A percentile compares a stretch with the other conserved stretches of the same genome.
These are phyloP conservation scores for Kazachstania africana DNA, from an alignment of 805 yeast genomes.

Conservation along the genomic window DNA sequence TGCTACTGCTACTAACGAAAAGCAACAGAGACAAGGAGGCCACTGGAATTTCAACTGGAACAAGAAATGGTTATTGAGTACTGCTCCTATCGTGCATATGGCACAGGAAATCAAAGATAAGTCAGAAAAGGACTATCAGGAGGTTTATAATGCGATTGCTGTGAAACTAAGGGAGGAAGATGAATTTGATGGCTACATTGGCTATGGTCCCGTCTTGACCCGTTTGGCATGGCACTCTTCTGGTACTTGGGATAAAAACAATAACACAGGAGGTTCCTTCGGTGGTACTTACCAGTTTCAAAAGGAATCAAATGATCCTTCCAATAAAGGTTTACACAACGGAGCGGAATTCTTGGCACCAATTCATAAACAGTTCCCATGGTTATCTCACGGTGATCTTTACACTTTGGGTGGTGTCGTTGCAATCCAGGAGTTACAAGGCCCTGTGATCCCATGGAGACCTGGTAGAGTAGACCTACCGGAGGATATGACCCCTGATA, in stretches of 20 bases:
- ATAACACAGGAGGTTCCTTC: conserved; percentile 52
- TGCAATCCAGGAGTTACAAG: conserved; percentile 69
- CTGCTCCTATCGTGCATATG: conserved; percentile 28
- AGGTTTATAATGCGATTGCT: conserved; percentile 66
- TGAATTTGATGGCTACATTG: conserved; percentile 54
- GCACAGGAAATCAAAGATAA: conserved; percentile 23
- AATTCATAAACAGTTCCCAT: conserved; percentile 42
- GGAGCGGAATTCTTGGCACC: conserved; percentile 48
- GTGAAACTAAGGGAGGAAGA: conserved; percentile 41
- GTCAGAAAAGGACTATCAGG: conserved; percentile 42
- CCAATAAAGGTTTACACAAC: conserved; percentile 52
- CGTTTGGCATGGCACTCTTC: conserved; percentile 81
- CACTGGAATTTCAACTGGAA: conserved; percentile 6
- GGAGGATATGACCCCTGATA: conserved; percentile 42
- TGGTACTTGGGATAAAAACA: conserved; percentile 63
- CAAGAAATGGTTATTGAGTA: conserved; percentile 15
- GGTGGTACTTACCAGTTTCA: conserved; percentile 56
- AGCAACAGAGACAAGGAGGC: conserved; percentile 9
- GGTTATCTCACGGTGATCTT: conserved; percentile 71
- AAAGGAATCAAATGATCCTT: conserved; percentile 41
- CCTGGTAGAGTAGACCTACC: conserved; percentile 63
- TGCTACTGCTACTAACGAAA: conserved; percentile 19
- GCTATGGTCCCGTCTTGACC: conserved; percentile 65
- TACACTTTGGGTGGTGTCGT: conserved; percentile 71
- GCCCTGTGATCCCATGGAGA: conserved; percentile 71